Evolutionary conservation across 352 stramenopile species (phyloP).

Genomic region (Pythium volutum): DNA sequence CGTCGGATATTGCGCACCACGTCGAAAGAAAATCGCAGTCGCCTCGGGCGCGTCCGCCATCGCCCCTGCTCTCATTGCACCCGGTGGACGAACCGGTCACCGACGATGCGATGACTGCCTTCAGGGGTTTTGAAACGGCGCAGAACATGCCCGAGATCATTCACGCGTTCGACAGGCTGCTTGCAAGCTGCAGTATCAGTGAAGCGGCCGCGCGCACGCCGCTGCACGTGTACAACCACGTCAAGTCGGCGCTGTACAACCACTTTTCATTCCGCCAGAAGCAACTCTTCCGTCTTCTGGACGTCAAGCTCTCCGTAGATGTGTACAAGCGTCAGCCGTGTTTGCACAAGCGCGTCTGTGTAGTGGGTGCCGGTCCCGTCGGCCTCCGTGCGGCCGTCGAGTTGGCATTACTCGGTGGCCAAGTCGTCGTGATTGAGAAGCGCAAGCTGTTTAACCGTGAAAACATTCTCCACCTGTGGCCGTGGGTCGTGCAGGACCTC

Average conservation of each 20-base stretch:
- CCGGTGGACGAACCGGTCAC: constrained; percentile 38
- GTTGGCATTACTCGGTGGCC: constrained; percentile 56
- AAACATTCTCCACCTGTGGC: constrained; percentile 85
- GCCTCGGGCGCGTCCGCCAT: neutral
- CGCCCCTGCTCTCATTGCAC: constrained; percentile 35
- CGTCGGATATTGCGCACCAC: constrained; percentile 18
- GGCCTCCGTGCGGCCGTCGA: constrained; percentile 75
- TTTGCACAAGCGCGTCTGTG: constrained; percentile 64
- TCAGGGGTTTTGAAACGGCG: constrained; percentile 57
- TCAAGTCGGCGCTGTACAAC: constrained; percentile 51
- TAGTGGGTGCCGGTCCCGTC: constrained; percentile 74
- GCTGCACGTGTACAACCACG: constrained; percentile 61
- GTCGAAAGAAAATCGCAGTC: constrained; percentile 12
- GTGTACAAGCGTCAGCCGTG: constrained; percentile 58
- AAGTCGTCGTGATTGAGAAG: constrained; percentile 83
- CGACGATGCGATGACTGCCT: constrained; percentile 37
- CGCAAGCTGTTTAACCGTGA: constrained; percentile 75
- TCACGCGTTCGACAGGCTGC: constrained; percentile 49
- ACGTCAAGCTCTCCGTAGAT: constrained; percentile 48
- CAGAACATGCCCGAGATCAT: constrained; percentile 63
- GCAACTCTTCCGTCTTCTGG: constrained; percentile 73
- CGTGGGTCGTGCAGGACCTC: constrained; percentile 80
- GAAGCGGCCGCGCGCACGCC: constrained; percentile 49
- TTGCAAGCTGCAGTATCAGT: constrained; percentile 51
- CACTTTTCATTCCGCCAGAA: constrained; percentile 74